Conservation (phyloP, 1,284 basidiomycete species). For the Melampsora larici-populina region DNA sequence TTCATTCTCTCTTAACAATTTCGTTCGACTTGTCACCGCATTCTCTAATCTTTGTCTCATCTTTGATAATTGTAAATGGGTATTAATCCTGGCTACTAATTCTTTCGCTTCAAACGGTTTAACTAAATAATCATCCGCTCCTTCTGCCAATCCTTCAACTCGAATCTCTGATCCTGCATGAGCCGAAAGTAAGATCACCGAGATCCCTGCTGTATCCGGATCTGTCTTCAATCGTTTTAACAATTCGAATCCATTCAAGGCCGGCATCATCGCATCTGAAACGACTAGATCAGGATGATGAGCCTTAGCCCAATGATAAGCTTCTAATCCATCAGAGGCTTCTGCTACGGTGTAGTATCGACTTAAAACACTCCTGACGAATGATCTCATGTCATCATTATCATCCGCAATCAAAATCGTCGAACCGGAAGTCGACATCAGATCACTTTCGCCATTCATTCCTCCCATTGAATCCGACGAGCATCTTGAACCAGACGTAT, state of each 20-base stretch:
- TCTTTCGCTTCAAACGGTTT: conserved; percentile 51
- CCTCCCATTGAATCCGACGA: conserved; percentile 12
- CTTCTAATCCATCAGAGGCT: conserved; percentile 46
- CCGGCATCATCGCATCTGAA: conserved; percentile 49
- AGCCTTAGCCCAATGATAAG: conserved; percentile 46
- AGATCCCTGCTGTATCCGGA: conserved; percentile 45
- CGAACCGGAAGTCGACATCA: conserved; percentile 31
- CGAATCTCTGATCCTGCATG: conserved; percentile 49
- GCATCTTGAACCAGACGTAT: conserved; percentile 12
- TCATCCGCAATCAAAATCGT: conserved; percentile 44
- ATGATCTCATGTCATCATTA: conserved; percentile 46
- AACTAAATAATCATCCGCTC: conserved; percentile 49
- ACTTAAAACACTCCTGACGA: conserved; percentile 47
- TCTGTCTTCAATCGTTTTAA: conserved; percentile 46
- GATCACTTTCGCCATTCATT: conserved; percentile 3
- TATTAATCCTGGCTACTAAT: conserved; percentile 48
- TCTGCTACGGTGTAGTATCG: conserved; percentile 48
- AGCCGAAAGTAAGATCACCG: conserved; percentile 50
- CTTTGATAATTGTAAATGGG: conserved; percentile 49
- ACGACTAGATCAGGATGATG: conserved; percentile 47
- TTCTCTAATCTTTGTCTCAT: conserved; percentile 49
- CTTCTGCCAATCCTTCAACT: conserved; percentile 49
- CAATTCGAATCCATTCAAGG: conserved; percentile 47
- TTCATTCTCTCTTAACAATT: conserved; percentile 48
- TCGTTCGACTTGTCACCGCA: conserved; percentile 49